Base-by-base conservation (phyloP, 2,329 filamentous ascomycete genomes). In the Penicillium hordei region DNA sequence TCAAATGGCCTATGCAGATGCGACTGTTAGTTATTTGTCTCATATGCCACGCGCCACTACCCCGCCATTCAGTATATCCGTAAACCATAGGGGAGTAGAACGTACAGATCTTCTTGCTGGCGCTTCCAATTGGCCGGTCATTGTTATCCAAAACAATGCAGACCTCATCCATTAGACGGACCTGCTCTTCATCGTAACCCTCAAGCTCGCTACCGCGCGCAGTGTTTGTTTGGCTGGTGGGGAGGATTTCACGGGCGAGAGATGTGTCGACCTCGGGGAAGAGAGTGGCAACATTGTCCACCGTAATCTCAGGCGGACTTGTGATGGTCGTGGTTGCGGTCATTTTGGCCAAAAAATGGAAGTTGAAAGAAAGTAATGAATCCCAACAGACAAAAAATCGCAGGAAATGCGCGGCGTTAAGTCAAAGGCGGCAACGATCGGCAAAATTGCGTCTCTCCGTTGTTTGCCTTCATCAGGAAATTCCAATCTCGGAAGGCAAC, bases 151-250 rank as follows among this genome's bases (percentile, higher is more conserved):
- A 81, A 19, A 99, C 94, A 74, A 99, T 97, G 83, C 94, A 99
- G 49, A 97, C 89, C 81, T 97, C 94, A 71, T 99, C 93, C 94
- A 99, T 99, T 70, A 99, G 80, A 50, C 93, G 88, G 70, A 97
- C 96, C 80, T 99, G 94, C 81, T 97, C 93, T 75, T 90, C 93
- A 80, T 97, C 93, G 80, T 97, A 95, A 51, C 93, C 94, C 56
- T 89, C 89, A 44, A 97, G 83, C 58, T 91, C 91, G 52, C 85
- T 83, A 68, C 88, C 87, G 71, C 72, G 68, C n/a, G 73, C 72
- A 57, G 72, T 71, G 46, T 57, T 65, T 58, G 60, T 67, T 50
- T 56, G 70, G 48, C 60, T 64, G 42, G 82, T 85, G 60, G 75
- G 77, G 60, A 78, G 73, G 59, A 81, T 68, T 62, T 79, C 75